phyloP scores from a whole-genome alignment of 176 grass and related monocot species.

The Stipa capillata region DNA sequence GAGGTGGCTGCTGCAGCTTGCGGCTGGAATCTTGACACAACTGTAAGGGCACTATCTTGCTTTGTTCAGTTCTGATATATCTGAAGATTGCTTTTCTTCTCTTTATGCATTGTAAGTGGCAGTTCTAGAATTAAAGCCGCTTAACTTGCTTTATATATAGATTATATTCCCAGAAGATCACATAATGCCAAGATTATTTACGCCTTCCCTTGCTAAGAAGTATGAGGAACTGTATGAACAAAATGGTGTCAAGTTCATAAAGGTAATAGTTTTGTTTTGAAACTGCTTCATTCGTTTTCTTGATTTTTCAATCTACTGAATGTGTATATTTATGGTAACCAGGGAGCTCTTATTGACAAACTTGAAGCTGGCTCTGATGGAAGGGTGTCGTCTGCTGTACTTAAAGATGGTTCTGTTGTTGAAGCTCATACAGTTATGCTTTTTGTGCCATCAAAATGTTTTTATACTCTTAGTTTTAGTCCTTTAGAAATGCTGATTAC shows the following conservation, averaged over 20 bases:
- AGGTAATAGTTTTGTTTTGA: slow-evolving; percentile 41
- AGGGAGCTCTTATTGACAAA: slow-evolving; percentile 66
- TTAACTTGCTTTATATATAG: slow-evolving; percentile 32
- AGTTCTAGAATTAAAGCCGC: not conserved
- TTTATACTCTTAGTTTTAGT: not conserved
- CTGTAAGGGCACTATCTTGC: slow-evolving; percentile 40
- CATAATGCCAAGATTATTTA: slow-evolving; percentile 95
- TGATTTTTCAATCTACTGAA: not conserved
- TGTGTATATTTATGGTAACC: slow-evolving; percentile 2
- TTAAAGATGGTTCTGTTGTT: slow-evolving; percentile 83
- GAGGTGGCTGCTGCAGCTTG: slow-evolving; percentile 83
- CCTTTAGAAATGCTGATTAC: not conserved
- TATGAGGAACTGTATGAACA: slow-evolving; percentile 85
- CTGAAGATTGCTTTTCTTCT: not conserved
- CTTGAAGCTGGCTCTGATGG: slow-evolving; percentile 84
- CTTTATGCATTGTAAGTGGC: not conserved
- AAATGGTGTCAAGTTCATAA: slow-evolving; percentile 80
- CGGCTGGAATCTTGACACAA: slow-evolving; percentile 91
- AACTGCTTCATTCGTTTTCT: not conserved
- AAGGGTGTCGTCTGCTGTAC: slow-evolving; percentile 66
- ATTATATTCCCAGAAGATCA: slow-evolving; percentile 86
- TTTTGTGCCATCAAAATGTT: not conserved
- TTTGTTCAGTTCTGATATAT: slow-evolving; percentile 21
- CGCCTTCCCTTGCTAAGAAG: slow-evolving; percentile 79
- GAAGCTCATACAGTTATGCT: slow-evolving; percentile 80